Conservation (phyloP, 2,329 filamentous ascomycete species). For the Beauveria sp. region DNA sequence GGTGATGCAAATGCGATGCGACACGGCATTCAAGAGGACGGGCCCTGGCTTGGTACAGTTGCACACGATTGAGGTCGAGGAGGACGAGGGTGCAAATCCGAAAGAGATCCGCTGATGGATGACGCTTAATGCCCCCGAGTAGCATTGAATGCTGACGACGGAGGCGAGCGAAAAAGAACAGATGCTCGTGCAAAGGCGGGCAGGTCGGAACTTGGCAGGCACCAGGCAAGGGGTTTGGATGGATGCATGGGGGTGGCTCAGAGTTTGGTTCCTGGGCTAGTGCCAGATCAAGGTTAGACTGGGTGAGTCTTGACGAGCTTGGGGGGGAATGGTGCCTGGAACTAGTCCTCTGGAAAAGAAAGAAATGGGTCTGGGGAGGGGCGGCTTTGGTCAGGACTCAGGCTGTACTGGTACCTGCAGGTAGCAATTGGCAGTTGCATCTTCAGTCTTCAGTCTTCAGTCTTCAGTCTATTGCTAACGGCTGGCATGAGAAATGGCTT, state of each 20-base stretch:
- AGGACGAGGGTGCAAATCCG: too few relatives aligned
- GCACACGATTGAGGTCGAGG: neutral
- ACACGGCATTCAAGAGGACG: neutral
- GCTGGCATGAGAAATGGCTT: neutral
- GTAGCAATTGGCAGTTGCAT: neutral
- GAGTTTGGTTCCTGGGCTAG: conserved; percentile 10
- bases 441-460: neutral
- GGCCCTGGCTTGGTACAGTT: neutral
- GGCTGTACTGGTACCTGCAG: neutral
- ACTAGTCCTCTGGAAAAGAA: neutral
- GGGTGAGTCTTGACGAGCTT: neutral
- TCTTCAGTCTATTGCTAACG: too few relatives aligned
- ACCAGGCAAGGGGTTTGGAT: neutral
- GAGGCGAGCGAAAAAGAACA: neutral
- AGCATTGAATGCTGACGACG: neutral
- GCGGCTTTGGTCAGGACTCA: neutral
- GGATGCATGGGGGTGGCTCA: neutral
- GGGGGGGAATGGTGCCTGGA: conserved; percentile 9
- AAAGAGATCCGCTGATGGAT: too few relatives aligned
- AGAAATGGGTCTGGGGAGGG: neutral
- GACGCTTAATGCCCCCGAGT: neutral
- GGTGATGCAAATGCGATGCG: neutral
- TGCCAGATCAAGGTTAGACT: neutral
- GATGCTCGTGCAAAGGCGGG: neutral
- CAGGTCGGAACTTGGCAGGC: neutral